A percentile compares a stretch with the other conserved stretches of the same genome.
Conservation (phyloP, 2,329 filamentous ascomycete species). For the Purpureocillium lavendulum region DNA sequence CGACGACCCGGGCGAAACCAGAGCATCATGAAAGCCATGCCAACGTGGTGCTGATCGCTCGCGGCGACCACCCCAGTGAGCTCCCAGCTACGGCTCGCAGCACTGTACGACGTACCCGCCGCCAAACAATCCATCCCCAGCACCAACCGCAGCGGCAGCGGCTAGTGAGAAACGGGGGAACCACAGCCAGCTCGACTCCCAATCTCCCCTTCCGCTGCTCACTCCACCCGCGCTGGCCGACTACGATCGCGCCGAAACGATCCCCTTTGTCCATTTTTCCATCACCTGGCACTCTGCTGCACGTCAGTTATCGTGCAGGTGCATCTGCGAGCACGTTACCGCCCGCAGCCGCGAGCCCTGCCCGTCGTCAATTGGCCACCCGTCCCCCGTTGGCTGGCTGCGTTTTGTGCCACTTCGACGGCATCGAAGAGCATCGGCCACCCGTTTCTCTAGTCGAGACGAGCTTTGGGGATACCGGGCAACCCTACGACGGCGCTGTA, state of each 20-base stretch:
- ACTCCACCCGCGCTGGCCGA: slow-evolving; percentile 5
- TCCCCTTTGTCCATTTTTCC: background rate
- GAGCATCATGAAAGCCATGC: background rate
- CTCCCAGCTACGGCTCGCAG: background rate
- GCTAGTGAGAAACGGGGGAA: slow-evolving; percentile 5
- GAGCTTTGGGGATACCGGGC: no score
- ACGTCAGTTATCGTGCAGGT: background rate
- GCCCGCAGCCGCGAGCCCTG: background rate
- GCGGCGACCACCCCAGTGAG: background rate
- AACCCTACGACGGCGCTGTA: no score
- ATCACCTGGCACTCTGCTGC: slow-evolving; percentile 4
- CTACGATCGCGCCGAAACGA: slow-evolving; percentile 5
- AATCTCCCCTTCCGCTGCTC: slow-evolving; percentile 6
- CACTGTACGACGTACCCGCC: slow-evolving; percentile 8
- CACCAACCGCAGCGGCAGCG: background rate
- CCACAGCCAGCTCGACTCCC: background rate
- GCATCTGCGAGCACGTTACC: background rate
- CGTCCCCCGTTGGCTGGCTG: background rate
- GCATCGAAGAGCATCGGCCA: no score
- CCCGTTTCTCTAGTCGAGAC: no score
- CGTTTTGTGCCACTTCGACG: background rate
- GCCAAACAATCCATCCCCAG: background rate
- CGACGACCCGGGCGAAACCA: no score
- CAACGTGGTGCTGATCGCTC: background rate
- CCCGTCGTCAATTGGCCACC: background rate